phyloP scores from a whole-genome alignment of 208 protist species.

The Trypanosoma brucei region DNA sequence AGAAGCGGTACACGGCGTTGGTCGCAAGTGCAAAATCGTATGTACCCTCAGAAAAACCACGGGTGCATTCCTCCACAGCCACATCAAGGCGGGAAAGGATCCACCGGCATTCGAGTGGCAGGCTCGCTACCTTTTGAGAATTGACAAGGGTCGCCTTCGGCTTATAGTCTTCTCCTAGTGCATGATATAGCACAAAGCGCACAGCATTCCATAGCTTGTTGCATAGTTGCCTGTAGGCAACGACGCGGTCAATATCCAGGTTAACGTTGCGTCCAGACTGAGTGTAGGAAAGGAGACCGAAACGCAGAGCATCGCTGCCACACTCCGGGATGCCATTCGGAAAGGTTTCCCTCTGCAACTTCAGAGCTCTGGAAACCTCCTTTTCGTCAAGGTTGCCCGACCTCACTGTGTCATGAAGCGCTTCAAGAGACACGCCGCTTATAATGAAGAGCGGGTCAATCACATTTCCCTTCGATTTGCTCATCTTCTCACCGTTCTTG shows the following conservation, averaged over 20 bases:
- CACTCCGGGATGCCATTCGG: constrained; percentile 96
- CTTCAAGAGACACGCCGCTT: constrained; percentile 93
- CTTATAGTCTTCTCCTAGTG: constrained; percentile 74
- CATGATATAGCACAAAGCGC: constrained; percentile 93
- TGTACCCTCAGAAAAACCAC: constrained; percentile 55
- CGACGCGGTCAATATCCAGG: constrained; percentile 97
- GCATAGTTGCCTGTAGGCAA: constrained; percentile 97
- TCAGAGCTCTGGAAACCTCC: constrained; percentile 89
- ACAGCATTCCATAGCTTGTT: constrained; percentile 99
- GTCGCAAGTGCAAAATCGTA: constrained; percentile 94
- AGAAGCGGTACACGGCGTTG: constrained; percentile 94
- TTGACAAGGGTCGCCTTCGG: constrained; percentile 48
- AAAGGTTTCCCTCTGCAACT: constrained; percentile 93
- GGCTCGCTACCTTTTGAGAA: constrained; percentile 25
- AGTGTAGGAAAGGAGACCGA: constrained; percentile 97
- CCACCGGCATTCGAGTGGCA: constrained; percentile 94
- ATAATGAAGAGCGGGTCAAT: constrained; percentile 99
- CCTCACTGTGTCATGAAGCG: constrained; percentile 90
- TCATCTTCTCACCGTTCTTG: constrained; percentile 99
- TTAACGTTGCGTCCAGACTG: constrained; percentile 95
- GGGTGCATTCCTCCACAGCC: constrained; percentile 67
- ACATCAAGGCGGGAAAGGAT: constrained; percentile 92
- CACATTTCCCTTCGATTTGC: constrained; percentile 99
- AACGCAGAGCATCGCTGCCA: constrained; percentile 99
- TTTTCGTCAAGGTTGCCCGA: constrained; percentile 92